phyloP scores from a whole-genome alignment of 495 filamentous ascomycete genomes.

The Antarctomyces pellizariae region DNA sequence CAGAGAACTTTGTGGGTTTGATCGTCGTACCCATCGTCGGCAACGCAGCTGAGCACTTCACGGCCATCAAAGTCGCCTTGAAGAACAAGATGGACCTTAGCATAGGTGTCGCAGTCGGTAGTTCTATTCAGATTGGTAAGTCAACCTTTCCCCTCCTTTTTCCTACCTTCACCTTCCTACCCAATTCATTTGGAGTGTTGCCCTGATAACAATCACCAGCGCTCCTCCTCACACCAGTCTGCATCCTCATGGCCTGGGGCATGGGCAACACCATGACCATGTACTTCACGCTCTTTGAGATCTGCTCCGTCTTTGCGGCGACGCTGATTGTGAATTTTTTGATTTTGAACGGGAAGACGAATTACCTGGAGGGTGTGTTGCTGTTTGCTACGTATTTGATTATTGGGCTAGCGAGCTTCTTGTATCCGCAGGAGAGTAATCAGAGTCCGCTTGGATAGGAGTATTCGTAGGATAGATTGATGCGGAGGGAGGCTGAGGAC shows the following conservation, averaged over 20 bases:
- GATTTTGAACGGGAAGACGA: conserved; percentile 65
- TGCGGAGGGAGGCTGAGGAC: no score
- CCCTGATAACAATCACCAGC: conserved; percentile 19
- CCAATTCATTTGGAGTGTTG: not conserved
- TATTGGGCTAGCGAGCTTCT: conserved; percentile 42
- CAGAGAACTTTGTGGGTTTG: conserved; percentile 64
- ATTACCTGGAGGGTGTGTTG: conserved; percentile 71
- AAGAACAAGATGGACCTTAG: conserved; percentile 97
- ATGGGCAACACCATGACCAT: conserved; percentile 64
- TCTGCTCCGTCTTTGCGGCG: conserved; percentile 62
- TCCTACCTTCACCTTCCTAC: not conserved
- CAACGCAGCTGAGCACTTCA: conserved; percentile 84
- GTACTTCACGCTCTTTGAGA: conserved; percentile 86
- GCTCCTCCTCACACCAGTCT: conserved; percentile 69
- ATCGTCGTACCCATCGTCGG: conserved; percentile 81
- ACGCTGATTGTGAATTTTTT: conserved; percentile 81
- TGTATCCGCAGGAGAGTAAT: conserved; percentile 29
- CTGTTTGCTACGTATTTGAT: conserved; percentile 68
- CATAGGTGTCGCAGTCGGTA: conserved; percentile 74
- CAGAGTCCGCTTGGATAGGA: conserved; percentile 21
- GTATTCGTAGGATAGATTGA: no score
- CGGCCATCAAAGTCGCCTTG: conserved; percentile 62
- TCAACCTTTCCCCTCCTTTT: conserved; percentile 2
- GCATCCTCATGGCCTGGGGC: conserved; percentile 77
- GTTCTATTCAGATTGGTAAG: conserved; percentile 53